Percentiles rank a stretch among this genome's conserved stretches.
phyloP scores from a whole-genome alignment of 768 basidiomycete species.

The Auricularia sp. region DNA sequence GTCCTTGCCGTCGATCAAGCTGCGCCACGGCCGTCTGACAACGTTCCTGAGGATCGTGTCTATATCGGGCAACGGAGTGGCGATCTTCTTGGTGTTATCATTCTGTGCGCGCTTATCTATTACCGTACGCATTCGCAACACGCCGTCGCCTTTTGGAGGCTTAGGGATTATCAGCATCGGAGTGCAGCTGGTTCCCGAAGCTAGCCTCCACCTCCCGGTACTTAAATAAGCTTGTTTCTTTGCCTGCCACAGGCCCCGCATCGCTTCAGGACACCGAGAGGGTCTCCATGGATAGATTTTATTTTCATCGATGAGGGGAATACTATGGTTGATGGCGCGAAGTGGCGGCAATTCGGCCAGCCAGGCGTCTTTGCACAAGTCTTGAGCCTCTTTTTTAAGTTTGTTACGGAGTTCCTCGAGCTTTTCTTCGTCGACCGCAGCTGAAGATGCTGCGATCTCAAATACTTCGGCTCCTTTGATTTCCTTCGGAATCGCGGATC shows the following conservation, averaged over 20 bases:
- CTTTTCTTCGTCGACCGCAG: not conserved
- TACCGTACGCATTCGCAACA: not conserved
- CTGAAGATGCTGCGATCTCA: not conserved
- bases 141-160: not conserved
- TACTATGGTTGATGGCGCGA: constrained; percentile 31
- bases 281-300: constrained; percentile 23
- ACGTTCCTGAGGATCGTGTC: constrained; percentile 8
- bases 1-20: constrained; percentile 6
- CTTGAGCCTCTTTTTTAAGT: not conserved
- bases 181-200: constrained; percentile 4
- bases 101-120: constrained; percentile 9
- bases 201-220: constrained; percentile 9
- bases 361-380: constrained; percentile 10
- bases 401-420: not conserved
- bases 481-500: not conserved
- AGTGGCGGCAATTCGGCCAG: constrained; percentile 25
- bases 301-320: constrained; percentile 29
- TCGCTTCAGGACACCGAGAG: constrained; percentile 23
- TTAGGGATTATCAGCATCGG: constrained; percentile 11
- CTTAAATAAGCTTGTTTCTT: constrained; percentile 12
- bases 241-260: constrained; percentile 23
- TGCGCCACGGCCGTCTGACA: not conserved
- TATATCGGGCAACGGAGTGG: constrained; percentile 6
- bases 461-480: not conserved
- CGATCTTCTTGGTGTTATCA: constrained; percentile 8